phyloP scores from a whole-genome alignment of 257 asterid genomes.

The Primulina tabacum region DNA sequence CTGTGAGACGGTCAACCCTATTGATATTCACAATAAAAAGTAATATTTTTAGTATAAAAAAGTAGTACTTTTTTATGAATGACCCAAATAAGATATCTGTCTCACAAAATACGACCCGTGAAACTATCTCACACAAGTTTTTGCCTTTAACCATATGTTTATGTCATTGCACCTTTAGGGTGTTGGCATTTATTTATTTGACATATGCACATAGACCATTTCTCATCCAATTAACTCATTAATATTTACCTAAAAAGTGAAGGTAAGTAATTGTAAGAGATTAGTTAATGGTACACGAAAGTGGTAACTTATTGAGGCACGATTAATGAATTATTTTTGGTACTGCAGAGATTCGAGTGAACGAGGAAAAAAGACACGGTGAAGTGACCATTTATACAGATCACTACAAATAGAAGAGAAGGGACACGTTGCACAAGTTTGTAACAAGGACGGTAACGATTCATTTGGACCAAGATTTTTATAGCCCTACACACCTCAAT shows the following conservation, averaged over 20 bases:
- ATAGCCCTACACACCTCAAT: background rate
- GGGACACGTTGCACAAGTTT: conserved; percentile 75
- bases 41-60: too few species aligned
- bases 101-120: too few species aligned
- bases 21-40: too few species aligned
- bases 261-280: background rate
- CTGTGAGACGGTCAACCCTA: too few species aligned
- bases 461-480: conserved; percentile 29
- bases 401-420: background rate
- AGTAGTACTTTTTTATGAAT: too few species aligned
- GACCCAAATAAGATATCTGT: too few species aligned
- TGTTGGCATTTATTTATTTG: too few species aligned
- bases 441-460: conserved; percentile 69
- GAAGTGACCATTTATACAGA: conserved; percentile 30
- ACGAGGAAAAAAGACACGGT: conserved; percentile 4
- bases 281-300: background rate
- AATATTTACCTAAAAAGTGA: background rate
- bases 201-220: too few species aligned
- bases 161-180: too few species aligned
- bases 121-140: too few species aligned
- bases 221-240: too few species aligned
- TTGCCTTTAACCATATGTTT: too few species aligned
- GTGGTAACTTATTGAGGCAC: background rate
- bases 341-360: background rate
- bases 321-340: background rate